Conservation (phyloP, 768 basidiomycete species). For the Rhodotorula diobovata region DNA sequence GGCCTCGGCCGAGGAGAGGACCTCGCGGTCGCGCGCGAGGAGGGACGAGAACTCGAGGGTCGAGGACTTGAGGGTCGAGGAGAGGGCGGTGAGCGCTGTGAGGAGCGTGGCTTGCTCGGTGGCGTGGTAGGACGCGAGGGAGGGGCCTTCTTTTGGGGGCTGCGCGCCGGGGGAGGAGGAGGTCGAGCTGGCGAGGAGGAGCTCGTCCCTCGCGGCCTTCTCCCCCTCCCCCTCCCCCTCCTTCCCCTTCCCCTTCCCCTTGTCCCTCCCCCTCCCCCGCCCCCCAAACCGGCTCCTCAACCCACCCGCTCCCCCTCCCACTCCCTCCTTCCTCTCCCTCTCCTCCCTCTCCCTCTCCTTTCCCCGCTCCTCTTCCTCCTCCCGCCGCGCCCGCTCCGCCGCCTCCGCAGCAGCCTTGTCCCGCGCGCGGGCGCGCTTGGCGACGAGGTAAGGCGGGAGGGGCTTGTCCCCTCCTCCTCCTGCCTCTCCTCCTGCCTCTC, state of each 20-base stretch:
- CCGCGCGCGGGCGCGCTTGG: not conserved
- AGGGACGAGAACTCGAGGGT: conserved; percentile 69
- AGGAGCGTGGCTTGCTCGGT: conserved; percentile 66
- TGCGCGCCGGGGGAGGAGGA: not conserved
- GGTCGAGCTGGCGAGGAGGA: conserved; percentile 5
- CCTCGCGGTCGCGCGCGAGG: conserved; percentile 67
- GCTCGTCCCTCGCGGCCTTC: conserved; percentile 1
- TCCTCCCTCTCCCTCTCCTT: not conserved
- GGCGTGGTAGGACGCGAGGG: conserved; percentile 41
- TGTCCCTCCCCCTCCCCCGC: not conserved
- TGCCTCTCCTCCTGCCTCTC: not conserved
- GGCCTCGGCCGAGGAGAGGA: conserved; percentile 63
- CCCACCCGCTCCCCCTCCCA: not conserved
- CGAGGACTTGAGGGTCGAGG: conserved; percentile 76
- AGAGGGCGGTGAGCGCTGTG: conserved; percentile 74
- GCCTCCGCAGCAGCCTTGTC: not conserved
- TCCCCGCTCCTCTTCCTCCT: not conserved
- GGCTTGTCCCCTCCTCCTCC: not conserved
- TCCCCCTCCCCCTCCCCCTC: not conserved
- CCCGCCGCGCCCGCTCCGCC: not conserved
- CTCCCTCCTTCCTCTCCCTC: not conserved
- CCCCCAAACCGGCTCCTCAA: too few relatives aligned
- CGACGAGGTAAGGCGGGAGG: not conserved
- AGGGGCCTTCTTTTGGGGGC: too few relatives aligned
- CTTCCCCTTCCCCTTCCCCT: conserved; percentile 1